Evolutionary conservation across 2,329 filamentous ascomycete genomes (phyloP).

Genomic region (Trichoderma koningii): DNA sequence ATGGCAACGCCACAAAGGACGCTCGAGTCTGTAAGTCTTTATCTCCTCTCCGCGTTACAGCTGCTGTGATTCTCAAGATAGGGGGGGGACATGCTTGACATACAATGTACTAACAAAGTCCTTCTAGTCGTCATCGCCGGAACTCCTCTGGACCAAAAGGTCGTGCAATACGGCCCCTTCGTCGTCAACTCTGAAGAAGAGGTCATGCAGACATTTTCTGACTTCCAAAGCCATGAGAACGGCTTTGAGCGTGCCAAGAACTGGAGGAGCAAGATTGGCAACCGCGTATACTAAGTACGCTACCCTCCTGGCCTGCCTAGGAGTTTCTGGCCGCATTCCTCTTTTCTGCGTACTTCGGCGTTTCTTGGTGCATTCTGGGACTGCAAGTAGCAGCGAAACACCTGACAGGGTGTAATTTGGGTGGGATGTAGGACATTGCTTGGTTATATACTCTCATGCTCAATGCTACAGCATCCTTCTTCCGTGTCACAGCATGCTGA

Average conservation of each 20-base stretch:
- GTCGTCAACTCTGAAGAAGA: slow-evolving; percentile 73
- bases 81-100: neutral
- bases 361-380: slow-evolving; percentile 32
- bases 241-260: slow-evolving; percentile 77
- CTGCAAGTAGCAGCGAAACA: slow-evolving; percentile 31
- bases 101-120: neutral
- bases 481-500: neutral
- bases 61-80: neutral
- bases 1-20: slow-evolving; percentile 61
- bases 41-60: neutral
- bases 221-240: slow-evolving; percentile 72
- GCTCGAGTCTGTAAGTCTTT: slow-evolving; percentile 50
- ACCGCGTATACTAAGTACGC: slow-evolving; percentile 56
- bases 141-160: slow-evolving; percentile 74
- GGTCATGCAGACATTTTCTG: slow-evolving; percentile 73
- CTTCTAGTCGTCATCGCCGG: slow-evolving; percentile 69
- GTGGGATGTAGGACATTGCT: neutral
- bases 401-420: neutral
- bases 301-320: too few species aligned
- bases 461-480: too few species aligned
- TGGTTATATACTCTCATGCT: neutral
- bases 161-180: slow-evolving; percentile 84
- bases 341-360: neutral
- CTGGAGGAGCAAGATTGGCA: slow-evolving; percentile 87
- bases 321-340: neutral